A percentile compares a stretch with the other conserved stretches of the same genome.
These are phyloP conservation scores for Cladosporium colombiae DNA, from an alignment of 2,329 filamentous ascomycete genomes.

Conservation along the genomic window DNA sequence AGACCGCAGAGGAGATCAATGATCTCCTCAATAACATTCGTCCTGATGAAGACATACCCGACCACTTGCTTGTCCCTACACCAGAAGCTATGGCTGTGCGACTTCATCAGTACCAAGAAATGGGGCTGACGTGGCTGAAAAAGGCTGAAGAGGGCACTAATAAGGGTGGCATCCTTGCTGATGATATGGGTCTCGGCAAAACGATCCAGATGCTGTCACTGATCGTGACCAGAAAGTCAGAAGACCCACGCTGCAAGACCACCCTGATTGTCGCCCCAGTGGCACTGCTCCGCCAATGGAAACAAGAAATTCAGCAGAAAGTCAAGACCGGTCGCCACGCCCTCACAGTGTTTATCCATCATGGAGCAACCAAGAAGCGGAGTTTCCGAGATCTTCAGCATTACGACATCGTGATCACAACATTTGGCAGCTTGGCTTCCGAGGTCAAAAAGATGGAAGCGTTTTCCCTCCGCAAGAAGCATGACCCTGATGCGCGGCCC, in stretches of 20 bases:
- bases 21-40: slow-evolving; percentile 71
- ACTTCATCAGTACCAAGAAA: slow-evolving; percentile 79
- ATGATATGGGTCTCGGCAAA: slow-evolving; percentile 84
- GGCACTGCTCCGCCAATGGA: slow-evolving; percentile 80
- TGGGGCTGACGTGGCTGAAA: slow-evolving; percentile 75
- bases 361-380: slow-evolving; percentile 60
- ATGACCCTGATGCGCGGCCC: slow-evolving; percentile 42
- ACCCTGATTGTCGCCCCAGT: slow-evolving; percentile 83
- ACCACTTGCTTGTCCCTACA: slow-evolving; percentile 65
- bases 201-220: slow-evolving; percentile 81
- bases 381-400: slow-evolving; percentile 62
- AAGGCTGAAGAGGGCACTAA: slow-evolving; percentile 69
- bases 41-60: slow-evolving; percentile 60
- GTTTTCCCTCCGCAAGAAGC: slow-evolving; percentile 52
- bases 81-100: slow-evolving; percentile 67
- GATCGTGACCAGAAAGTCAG: slow-evolving; percentile 67
- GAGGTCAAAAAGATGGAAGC: slow-evolving; percentile 65
- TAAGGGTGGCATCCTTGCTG: slow-evolving; percentile 75
- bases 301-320: slow-evolving; percentile 73
- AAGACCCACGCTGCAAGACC: slow-evolving; percentile 62
- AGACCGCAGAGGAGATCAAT: slow-evolving; percentile 67
- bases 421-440: slow-evolving; percentile 69
- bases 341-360: slow-evolving; percentile 68
- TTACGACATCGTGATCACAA: slow-evolving; percentile 77
- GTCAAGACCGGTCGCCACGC: slow-evolving; percentile 57